phyloP scores from a whole-genome alignment of 1,284 basidiomycete genomes.

The Ustilago shanxiensis region DNA sequence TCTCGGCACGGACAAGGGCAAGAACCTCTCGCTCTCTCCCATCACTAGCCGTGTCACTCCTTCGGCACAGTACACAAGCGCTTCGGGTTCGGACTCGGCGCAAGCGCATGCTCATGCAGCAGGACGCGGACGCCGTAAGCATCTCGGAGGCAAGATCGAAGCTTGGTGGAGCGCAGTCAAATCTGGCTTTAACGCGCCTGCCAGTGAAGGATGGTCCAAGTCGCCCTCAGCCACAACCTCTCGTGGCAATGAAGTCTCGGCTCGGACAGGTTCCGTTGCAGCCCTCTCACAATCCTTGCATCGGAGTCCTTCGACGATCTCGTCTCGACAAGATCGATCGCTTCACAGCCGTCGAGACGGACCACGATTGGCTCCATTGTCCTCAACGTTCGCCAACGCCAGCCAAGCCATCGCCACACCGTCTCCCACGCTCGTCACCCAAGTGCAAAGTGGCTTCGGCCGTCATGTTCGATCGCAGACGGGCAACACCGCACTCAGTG shows the following conservation, averaged over 20 bases:
- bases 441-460: conserved; percentile 49
- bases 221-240: conserved; percentile 19
- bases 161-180: conserved; percentile 68
- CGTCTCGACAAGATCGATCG: conserved; percentile 16
- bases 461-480: conserved; percentile 50
- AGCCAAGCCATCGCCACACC: conserved; percentile 28
- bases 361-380: conserved; percentile 17
- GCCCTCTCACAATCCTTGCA: conserved; percentile 42
- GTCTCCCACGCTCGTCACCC: conserved; percentile 39
- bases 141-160: conserved; percentile 65
- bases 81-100: conserved; percentile 22
- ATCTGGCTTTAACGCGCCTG: conserved; percentile 55
- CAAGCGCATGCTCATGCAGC: conserved; percentile 38
- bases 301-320: conserved; percentile 20
- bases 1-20: conserved; percentile 42
- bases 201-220: conserved; percentile 35
- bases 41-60: conserved; percentile 54
- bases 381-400: conserved; percentile 13
- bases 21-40: conserved; percentile 59
- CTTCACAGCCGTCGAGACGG: conserved; percentile 29
- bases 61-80: conserved; percentile 39
- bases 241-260: conserved; percentile 14
- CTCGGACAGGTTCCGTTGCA: conserved; percentile 27
- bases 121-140: conserved; percentile 46
- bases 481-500: conserved; percentile 32